These are phyloP conservation scores for Jamesozyma spencerorum DNA, from an alignment of 805 yeast species.

Conservation along the genomic window DNA sequence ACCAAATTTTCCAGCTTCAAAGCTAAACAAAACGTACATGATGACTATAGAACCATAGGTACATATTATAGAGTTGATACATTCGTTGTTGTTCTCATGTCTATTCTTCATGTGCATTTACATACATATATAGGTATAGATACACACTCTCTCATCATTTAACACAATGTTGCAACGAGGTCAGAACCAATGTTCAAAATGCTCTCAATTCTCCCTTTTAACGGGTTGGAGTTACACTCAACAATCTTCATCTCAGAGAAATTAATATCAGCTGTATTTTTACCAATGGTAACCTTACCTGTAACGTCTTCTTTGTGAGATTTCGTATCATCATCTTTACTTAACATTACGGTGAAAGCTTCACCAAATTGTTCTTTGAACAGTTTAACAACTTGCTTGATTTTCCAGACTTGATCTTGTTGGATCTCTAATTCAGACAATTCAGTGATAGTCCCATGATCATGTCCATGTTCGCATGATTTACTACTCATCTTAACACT, in stretches of 20 bases:
- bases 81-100: no score
- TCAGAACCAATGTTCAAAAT: constrained; percentile 69
- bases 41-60: not conserved
- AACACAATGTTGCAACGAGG: constrained; percentile 76
- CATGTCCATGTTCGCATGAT: constrained; percentile 34
- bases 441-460: constrained; percentile 4
- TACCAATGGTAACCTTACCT: constrained; percentile 68
- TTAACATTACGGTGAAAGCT: constrained; percentile 35
- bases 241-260: constrained; percentile 55
- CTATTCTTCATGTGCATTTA: no score
- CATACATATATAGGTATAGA: no score
- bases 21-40: constrained; percentile 1
- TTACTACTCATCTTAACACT: constrained; percentile 79
- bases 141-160: no score
- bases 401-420: constrained; percentile 28
- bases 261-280: constrained; percentile 59
- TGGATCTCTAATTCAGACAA: constrained; percentile 10
- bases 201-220: constrained; percentile 75
- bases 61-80: no score
- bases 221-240: constrained; percentile 61
- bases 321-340: constrained; percentile 10
- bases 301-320: constrained; percentile 30
- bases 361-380: constrained; percentile 86
- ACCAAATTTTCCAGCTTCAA: not conserved
- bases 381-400: constrained; percentile 49